phyloP scores from a whole-genome alignment of 306 rosid species.

The Herpetospermum pedunculosum region DNA sequence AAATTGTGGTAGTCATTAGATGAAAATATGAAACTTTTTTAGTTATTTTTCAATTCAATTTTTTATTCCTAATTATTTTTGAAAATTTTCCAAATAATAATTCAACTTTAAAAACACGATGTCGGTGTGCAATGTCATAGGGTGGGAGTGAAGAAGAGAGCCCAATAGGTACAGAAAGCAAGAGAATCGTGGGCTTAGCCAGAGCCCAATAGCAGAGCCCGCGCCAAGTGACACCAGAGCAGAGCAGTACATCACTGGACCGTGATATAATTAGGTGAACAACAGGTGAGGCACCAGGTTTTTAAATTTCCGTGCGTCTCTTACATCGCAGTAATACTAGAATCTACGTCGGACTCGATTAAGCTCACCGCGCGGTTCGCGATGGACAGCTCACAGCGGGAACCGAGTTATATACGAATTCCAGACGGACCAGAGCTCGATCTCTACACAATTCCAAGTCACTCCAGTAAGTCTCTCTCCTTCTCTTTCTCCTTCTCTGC shows the following conservation, averaged over 20 bases:
- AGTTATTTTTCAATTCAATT: too few species aligned
- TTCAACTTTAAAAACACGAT: too few species aligned
- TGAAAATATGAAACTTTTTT: too few species aligned
- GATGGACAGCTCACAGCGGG: slow-evolving; percentile 38
- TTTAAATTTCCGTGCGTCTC: not conserved
- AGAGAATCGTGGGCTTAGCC: not conserved
- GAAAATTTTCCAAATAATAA: too few species aligned
- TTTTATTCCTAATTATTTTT: too few species aligned
- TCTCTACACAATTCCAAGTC: slow-evolving; percentile 83
- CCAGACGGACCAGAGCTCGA: slow-evolving; percentile 77
- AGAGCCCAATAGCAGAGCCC: not conserved
- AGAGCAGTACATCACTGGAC: not conserved
- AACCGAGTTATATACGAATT: slow-evolving; percentile 35
- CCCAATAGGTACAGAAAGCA: not conserved
- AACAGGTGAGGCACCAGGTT: not conserved
- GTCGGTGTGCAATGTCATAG: too few species aligned
- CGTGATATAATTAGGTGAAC: not conserved
- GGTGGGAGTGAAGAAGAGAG: not conserved
- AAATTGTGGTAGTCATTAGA: too few species aligned
- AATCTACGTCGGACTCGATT: slow-evolving; percentile 8
- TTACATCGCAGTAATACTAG: not conserved
- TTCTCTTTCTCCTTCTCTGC: not conserved
- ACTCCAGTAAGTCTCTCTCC: slow-evolving; percentile 50
- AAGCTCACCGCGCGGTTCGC: slow-evolving; percentile 16
- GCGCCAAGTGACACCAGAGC: too few species aligned